phyloP scores from a whole-genome alignment of 208 protist species.

The Wallacemonas sp. region DNA sequence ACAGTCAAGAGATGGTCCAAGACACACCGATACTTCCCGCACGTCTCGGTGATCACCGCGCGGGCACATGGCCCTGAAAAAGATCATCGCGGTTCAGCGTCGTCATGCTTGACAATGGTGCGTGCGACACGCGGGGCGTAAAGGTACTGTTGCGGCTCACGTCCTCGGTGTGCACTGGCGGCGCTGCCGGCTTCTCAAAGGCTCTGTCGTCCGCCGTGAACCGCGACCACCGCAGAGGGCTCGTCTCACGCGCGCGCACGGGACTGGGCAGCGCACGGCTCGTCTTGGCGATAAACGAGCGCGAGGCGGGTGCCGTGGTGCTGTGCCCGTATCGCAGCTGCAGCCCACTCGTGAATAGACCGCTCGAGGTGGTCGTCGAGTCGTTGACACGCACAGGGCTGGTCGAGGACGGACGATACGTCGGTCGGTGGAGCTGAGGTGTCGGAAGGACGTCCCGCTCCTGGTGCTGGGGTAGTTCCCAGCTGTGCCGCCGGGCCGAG shows the following conservation, averaged over 20 bases:
- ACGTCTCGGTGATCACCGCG: too few relatives aligned
- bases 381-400: not conserved
- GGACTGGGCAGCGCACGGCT: not conserved
- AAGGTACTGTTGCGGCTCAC: not conserved
- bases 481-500: too few relatives aligned
- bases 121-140: not conserved
- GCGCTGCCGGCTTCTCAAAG: not conserved
- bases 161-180: not conserved
- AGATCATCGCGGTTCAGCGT: not conserved
- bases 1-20: too few relatives aligned
- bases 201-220: not conserved
- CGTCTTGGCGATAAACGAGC: not conserved
- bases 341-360: conserved; percentile 6
- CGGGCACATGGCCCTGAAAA: not conserved
- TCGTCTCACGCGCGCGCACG: not conserved
- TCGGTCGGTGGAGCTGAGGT: not conserved
- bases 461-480: too few relatives aligned
- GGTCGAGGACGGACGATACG: not conserved
- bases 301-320: not conserved
- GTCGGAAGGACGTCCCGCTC: too few relatives aligned
- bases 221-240: not conserved
- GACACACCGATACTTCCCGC: too few relatives aligned
- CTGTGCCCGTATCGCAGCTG: conserved; percentile 2
- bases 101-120: not conserved
- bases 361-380: not conserved